phyloP scores from a whole-genome alignment of 495 filamentous ascomycete species.

The Xylaria nigripes region DNA sequence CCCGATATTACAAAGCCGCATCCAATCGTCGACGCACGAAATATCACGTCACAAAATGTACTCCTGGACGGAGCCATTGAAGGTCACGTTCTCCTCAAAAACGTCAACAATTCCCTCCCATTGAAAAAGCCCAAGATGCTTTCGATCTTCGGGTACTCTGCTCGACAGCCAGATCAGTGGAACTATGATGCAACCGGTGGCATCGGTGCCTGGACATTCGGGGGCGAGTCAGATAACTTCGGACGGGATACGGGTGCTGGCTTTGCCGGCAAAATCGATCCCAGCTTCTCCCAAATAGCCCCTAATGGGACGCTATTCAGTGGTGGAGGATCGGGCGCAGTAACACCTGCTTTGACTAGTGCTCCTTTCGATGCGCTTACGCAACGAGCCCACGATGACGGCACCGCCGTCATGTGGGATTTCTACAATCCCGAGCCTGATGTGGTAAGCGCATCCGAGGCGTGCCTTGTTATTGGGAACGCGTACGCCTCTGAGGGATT shows the following conservation, averaged over 20 bases:
- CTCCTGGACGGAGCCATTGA: constrained; percentile 24
- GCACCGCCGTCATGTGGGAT: constrained; percentile 31
- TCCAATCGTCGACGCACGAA: constrained; percentile 28
- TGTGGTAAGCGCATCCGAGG: constrained; percentile 36
- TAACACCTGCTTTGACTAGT: constrained; percentile 33
- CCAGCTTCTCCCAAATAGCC: constrained; percentile 8
- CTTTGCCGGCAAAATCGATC: constrained; percentile 5
- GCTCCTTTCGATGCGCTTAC: constrained; percentile 47
- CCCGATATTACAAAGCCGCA: constrained; percentile 43
- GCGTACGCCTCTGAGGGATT: constrained; percentile 38
- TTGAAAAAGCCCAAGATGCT: constrained; percentile 28
- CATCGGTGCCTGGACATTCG: constrained; percentile 9
- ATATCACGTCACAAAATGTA: constrained; percentile 19
- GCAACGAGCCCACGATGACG: constrained; percentile 30
- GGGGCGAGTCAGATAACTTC: constrained; percentile 4
- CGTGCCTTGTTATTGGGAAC: constrained; percentile 49
- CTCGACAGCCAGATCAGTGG: constrained; percentile 9
- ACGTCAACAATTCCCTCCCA: constrained; percentile 37
- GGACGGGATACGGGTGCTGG: constrained; percentile 2
- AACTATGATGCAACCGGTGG: constrained; percentile 3
- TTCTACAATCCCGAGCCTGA: constrained; percentile 18
- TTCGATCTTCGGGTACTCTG: constrained; percentile 27
- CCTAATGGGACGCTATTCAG: constrained; percentile 34
- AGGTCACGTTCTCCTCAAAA: constrained; percentile 46
- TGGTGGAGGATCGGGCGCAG: constrained; percentile 43